A percentile compares a stretch with the other conserved stretches of the same genome.
phyloP scores from a whole-genome alignment of 768 basidiomycete species.

The Macrolepiota albuminosa region DNA sequence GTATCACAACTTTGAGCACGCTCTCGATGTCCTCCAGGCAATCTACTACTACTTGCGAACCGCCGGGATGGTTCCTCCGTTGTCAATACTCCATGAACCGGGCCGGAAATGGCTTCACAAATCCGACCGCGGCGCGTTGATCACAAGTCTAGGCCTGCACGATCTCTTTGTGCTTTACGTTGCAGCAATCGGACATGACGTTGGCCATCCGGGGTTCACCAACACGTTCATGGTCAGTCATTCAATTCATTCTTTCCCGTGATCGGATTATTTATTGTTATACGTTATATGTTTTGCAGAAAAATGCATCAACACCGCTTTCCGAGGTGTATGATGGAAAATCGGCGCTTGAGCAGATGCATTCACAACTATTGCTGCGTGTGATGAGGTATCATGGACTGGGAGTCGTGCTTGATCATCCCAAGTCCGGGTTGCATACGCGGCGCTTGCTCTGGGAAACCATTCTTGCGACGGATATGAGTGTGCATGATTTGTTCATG shows the following conservation, averaged over 20 bases:
- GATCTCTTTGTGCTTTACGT: slow-evolving; percentile 85
- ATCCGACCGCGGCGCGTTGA: slow-evolving; percentile 32
- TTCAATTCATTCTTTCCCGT: not conserved
- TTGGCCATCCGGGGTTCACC: slow-evolving; percentile 92
- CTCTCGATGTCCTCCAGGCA: slow-evolving; percentile 93
- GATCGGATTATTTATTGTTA: not conserved
- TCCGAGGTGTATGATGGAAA: slow-evolving; percentile 85
- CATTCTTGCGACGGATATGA: slow-evolving; percentile 94
- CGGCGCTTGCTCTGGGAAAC: slow-evolving; percentile 75
- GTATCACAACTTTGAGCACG: slow-evolving; percentile 98
- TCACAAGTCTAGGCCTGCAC: slow-evolving; percentile 48
- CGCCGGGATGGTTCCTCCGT: slow-evolving; percentile 77
- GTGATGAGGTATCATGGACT: slow-evolving; percentile 81
- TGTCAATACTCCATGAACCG: slow-evolving; percentile 56
- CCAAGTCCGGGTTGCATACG: slow-evolving; percentile 42
- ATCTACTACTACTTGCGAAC: slow-evolving; percentile 78
- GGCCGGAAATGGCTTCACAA: slow-evolving; percentile 37
- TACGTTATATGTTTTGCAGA: slow-evolving; percentile 42
- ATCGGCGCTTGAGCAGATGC: slow-evolving; percentile 90
- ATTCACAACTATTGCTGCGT: slow-evolving; percentile 74
- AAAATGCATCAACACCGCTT: slow-evolving; percentile 89
- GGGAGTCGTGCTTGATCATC: slow-evolving; percentile 58
- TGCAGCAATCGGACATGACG: slow-evolving; percentile 96
- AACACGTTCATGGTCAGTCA: slow-evolving; percentile 87
- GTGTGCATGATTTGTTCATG: slow-evolving; percentile 85